A percentile compares a stretch with the other conserved stretches of the same genome.
Evolutionary conservation across 768 basidiomycete species (phyloP).

Genomic region (Mycena filopes): DNA sequence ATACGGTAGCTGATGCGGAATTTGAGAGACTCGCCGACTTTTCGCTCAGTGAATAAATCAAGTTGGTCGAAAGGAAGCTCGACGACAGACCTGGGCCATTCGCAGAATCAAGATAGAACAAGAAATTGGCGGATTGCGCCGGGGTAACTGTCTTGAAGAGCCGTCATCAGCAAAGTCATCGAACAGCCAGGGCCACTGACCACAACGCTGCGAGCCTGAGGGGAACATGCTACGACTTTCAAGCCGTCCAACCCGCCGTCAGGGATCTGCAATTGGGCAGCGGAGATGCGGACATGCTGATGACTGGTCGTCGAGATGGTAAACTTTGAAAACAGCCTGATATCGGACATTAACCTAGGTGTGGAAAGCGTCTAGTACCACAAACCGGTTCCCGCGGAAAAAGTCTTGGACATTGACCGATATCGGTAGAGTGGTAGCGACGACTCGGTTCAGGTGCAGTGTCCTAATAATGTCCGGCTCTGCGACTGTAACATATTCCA

Average conservation of each 20-base stretch:
- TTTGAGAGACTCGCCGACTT: constrained; percentile 71
- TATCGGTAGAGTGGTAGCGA: constrained; percentile 82
- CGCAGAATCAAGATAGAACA: constrained; percentile 81
- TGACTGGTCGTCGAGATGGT: constrained; percentile 85
- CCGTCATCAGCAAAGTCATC: constrained; percentile 24
- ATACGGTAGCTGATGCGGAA: constrained; percentile 81
- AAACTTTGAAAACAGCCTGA: constrained; percentile 90
- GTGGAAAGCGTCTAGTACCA: not conserved
- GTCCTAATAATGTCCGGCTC: constrained; percentile 65
- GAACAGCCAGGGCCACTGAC: constrained; percentile 48
- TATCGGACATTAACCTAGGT: not conserved
- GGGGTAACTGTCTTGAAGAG: constrained; percentile 76
- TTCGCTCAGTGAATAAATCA: constrained; percentile 13
- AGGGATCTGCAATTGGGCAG: constrained; percentile 63
- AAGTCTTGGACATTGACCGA: constrained; percentile 97
- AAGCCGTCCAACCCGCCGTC: constrained; percentile 58
- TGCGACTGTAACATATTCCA: constrained; percentile 72
- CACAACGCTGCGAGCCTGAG: constrained; percentile 57
- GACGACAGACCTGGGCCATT: constrained; percentile 65
- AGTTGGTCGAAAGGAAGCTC: not conserved
- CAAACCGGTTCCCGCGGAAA: constrained; percentile 86
- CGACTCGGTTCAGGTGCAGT: constrained; percentile 61
- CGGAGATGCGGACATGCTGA: constrained; percentile 81
- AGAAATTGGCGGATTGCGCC: constrained; percentile 76
- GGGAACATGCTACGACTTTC: constrained; percentile 60